Conservation (phyloP, 1,284 basidiomycete species). For the Cutaneotrichosporon mucoides region DNA sequence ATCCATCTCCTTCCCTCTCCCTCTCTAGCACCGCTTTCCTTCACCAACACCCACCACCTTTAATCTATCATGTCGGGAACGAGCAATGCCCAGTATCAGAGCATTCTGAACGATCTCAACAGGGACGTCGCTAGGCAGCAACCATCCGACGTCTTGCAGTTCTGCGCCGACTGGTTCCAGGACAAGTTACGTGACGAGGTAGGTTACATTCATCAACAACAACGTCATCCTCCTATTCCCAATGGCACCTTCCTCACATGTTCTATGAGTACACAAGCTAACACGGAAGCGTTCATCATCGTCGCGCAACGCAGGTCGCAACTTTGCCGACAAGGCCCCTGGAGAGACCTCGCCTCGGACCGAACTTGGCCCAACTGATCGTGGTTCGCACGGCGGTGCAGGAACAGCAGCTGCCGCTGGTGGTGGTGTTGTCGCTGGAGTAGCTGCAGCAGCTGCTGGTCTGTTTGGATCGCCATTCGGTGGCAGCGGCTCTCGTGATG, state of each 20-base stretch:
- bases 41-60: too few relatives aligned
- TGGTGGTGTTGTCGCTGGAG: conserved; percentile 14
- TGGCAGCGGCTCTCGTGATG: conserved; percentile 3
- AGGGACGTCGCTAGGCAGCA: conserved; percentile 78
- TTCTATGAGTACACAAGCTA: neutral
- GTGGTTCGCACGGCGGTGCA: conserved; percentile 20
- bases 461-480: conserved; percentile 31
- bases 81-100: conserved; percentile 17
- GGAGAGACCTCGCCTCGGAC: conserved; percentile 61
- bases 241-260: neutral
- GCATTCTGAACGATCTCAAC: conserved; percentile 74
- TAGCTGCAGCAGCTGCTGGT: conserved; percentile 19
- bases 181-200: conserved; percentile 45
- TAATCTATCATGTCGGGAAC: neutral
- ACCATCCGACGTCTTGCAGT: conserved; percentile 85
- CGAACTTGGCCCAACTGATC: conserved; percentile 39
- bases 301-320: neutral
- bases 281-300: neutral
- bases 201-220: conserved; percentile 5
- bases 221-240: neutral
- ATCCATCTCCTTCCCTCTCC: neutral
- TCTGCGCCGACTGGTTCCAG: conserved; percentile 95
- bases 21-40: neutral
- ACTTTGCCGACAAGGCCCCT: conserved; percentile 52
- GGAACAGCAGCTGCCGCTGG: conserved; percentile 24